Base-by-base conservation (phyloP, 1,284 basidiomycete species). In the Sporisorium graminicola region DNA sequence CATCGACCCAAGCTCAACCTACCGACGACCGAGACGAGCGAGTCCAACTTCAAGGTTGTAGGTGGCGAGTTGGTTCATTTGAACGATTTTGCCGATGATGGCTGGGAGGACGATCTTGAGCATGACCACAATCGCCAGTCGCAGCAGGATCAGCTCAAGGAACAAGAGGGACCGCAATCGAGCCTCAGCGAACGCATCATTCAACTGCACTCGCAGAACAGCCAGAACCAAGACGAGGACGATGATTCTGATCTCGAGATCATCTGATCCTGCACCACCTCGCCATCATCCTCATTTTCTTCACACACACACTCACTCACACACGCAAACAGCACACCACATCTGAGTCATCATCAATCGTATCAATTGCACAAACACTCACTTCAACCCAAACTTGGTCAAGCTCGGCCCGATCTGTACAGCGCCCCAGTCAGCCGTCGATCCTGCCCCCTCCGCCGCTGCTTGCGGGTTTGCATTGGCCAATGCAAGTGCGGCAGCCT, bases 351-450 rank as follows among this genome's bases (percentile, higher is more conserved):
- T 24, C 20, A 5, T 26, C 12, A 22, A 46, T 46, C 29, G 37
- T 40, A 18, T 40, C 37, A 27, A 47, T 27, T 47, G 22, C 22
- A 27, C 27, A 47, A 27, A 1, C 26, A 27, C 27, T 57, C 18
- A 74, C 42, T 69, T 74, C 54, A 76, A 49, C 18, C 75, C 78
- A 60, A 79, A 62, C 60, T 80, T 79, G 20, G 58, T 47, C 35
- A 81, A 40, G 27, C 77, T 71, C 2, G 59, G 76, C 0, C 70
- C 65, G 22, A 81, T 78, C 35, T 74, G 71, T 6, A 84, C 70
- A 2, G 80, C 76, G n/a, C 52, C 67, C 82, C 82, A 84, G 56
- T 83, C 82, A 40, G 56, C 44, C 16, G 22, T 65, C 12, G 67
- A 62, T n/a, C 26, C 60, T 59, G 60, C 73, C 43, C 78, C 79